Evolutionary conservation across 2,329 filamentous ascomycete genomes (phyloP).

Genomic region (Pseudogymnoascus sp.): DNA sequence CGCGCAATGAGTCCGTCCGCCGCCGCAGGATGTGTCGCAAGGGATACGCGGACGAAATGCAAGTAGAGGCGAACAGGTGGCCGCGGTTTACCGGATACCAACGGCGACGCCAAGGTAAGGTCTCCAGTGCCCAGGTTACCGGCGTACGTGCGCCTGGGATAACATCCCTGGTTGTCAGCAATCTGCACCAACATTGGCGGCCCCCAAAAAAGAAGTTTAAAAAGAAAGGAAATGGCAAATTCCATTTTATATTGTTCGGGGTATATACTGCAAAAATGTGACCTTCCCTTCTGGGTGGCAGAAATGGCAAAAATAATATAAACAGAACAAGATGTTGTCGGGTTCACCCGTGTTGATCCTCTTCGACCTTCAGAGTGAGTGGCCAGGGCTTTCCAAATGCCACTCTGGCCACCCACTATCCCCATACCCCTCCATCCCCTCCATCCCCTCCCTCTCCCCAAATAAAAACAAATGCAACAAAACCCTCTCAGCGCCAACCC

Average conservation of each 20-base stretch:
- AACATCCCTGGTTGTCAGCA: not conserved
- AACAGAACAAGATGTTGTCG: not conserved
- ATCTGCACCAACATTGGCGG: not conserved
- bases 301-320: not conserved
- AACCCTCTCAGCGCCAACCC: not conserved
- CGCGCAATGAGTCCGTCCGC: not conserved
- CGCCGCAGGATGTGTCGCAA: not conserved
- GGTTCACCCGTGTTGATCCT: not conserved
- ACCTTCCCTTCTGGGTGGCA: slow-evolving; percentile 1
- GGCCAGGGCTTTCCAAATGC: not conserved
- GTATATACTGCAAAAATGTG: slow-evolving; percentile 9
- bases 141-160: not conserved
- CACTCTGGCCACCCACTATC: not conserved
- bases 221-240: not conserved
- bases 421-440: not conserved
- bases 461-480: not conserved
- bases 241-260: slow-evolving; percentile 3
- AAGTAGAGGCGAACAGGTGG: not conserved
- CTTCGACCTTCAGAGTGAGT: not conserved
- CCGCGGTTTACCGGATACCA: not conserved
- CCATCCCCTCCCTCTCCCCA: not conserved
- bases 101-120: not conserved
- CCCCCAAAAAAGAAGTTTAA: not conserved
- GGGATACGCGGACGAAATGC: not conserved
- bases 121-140: not conserved